These are phyloP conservation scores for Aspergillus versicolor DNA, from an alignment of 2,329 filamentous ascomycete genomes.

Conservation along the genomic window DNA sequence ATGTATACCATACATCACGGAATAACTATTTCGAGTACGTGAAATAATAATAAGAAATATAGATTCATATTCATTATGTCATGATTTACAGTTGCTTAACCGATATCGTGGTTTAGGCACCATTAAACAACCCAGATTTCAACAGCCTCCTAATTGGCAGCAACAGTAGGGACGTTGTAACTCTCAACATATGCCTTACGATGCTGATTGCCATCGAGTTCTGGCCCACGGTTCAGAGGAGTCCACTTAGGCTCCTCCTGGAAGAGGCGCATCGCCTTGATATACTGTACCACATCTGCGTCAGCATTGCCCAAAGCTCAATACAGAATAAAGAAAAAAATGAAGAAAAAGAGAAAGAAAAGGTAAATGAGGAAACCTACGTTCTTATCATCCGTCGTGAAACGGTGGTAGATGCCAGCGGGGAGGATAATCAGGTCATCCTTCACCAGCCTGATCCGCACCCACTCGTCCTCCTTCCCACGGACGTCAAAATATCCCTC, in stretches of 20 bases:
- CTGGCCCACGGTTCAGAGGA: slow-evolving; percentile 74
- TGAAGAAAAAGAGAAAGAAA: background rate
- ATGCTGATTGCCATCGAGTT: slow-evolving; percentile 76
- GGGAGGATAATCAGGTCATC: slow-evolving; percentile 90
- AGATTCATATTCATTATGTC: slow-evolving; percentile 11
- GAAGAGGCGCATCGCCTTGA: slow-evolving; percentile 94
- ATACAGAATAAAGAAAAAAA: background rate
- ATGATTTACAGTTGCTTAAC: background rate
- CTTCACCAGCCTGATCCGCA: slow-evolving; percentile 81
- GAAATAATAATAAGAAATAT: background rate
- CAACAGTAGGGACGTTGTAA: slow-evolving; percentile 23
- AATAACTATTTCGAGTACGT: background rate
- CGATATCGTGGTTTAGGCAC: background rate
- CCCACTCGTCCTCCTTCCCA: slow-evolving; percentile 79
- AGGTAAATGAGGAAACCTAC: slow-evolving; percentile 54
- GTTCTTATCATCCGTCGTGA: slow-evolving; percentile 89
- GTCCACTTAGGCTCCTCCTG: slow-evolving; percentile 99
- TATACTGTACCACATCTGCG: slow-evolving; percentile 62
- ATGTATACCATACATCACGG: slow-evolving; percentile 8
- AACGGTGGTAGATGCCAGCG: slow-evolving; percentile 93
- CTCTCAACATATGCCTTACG: slow-evolving; percentile 71
- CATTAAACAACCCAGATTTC: background rate
- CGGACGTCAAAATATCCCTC: slow-evolving; percentile 92
- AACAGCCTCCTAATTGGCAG: slow-evolving; percentile 21
- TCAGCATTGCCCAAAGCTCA: slow-evolving; percentile 10